These are phyloP conservation scores for Aspergillus quadricinctus DNA, from an alignment of 2,329 filamentous ascomycete species.

Conservation along the genomic window DNA sequence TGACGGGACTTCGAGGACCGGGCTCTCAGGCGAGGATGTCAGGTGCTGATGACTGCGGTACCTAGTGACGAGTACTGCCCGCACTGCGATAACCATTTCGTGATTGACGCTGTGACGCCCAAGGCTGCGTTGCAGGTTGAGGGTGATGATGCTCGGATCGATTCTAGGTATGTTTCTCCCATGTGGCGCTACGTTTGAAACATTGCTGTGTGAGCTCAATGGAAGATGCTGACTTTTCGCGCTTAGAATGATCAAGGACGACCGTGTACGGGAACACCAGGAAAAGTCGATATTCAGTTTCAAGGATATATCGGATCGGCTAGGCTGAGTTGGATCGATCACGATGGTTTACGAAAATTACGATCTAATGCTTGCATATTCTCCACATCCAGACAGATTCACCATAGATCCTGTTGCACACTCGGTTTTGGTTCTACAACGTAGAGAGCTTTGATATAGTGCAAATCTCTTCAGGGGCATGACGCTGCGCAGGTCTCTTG, in stretches of 20 bases:
- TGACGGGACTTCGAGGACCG: too few species aligned
- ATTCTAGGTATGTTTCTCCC: constrained; percentile 54
- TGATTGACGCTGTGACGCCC: constrained; percentile 81
- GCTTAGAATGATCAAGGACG: constrained; percentile 80
- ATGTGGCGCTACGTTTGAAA: background rate
- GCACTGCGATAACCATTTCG: constrained; percentile 97
- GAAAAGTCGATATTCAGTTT: constrained; percentile 70
- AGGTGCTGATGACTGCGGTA: background rate
- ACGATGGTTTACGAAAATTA: constrained; percentile 26
- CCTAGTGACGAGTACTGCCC: constrained; percentile 92
- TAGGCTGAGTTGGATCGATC: constrained; percentile 56
- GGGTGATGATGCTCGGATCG: constrained; percentile 81
- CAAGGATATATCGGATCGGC: constrained; percentile 66
- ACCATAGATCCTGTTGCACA: background rate
- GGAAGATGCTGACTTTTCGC: constrained; percentile 10
- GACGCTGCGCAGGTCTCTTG: constrained; percentile 4
- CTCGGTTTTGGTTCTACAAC: background rate
- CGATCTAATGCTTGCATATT: constrained; percentile 21
- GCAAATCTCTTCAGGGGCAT: background rate
- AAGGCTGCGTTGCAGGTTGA: constrained; percentile 81
- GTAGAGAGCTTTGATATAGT: background rate
- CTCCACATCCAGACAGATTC: background rate
- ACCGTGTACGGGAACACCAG: constrained; percentile 62
- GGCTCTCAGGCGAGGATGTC: background rate
- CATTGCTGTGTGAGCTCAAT: background rate